Evolutionary conservation across 1,139 yeast species (phyloP).

Genomic region (Zygosaccharomyces pseudobailii): DNA sequence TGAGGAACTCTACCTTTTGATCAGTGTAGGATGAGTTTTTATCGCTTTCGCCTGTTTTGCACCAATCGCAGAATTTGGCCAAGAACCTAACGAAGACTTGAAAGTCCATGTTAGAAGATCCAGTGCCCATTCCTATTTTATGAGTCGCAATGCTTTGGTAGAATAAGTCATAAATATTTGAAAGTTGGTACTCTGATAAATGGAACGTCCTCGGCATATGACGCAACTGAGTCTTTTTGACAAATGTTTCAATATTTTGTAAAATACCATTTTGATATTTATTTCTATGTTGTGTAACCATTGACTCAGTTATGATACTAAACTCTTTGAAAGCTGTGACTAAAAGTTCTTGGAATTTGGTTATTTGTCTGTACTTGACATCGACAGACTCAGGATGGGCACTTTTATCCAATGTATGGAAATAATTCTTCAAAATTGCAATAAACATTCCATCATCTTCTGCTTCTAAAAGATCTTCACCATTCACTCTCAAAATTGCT

Average conservation of each 20-base stretch:
- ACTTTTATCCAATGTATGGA: conserved; percentile 69
- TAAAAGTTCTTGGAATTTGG: conserved; percentile 84
- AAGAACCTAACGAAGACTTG: conserved; percentile 68
- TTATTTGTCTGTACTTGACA: conserved; percentile 58
- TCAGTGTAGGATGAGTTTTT: conserved; percentile 35
- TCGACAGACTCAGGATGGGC: conserved; percentile 73
- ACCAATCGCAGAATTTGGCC: conserved; percentile 82
- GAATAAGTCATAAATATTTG: conserved; percentile 78
- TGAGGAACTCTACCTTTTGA: conserved; percentile 45
- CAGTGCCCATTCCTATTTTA: conserved; percentile 64
- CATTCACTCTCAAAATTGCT: conserved; percentile 81
- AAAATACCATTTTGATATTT: conserved; percentile 73
- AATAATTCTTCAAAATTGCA: conserved; percentile 76
- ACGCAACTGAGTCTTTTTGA: conserved; percentile 85
- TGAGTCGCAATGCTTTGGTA: conserved; percentile 68
- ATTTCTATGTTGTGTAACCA: conserved; percentile 63
- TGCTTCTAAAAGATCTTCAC: conserved; percentile 71
- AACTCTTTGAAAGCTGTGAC: conserved; percentile 93
- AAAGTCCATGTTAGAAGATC: conserved; percentile 69
- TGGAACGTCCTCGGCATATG: conserved; percentile 71
- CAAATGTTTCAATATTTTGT: conserved; percentile 82
- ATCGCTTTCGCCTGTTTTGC: conserved; percentile 39
- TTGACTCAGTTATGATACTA: conserved; percentile 68
- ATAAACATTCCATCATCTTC: conserved; percentile 93
- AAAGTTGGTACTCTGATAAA: conserved; percentile 52